Evolutionary conservation across 139 green algal genomes (phyloP), one percentile per base, ranked within the genome.

Genomic region (Closterium sp.): DNA sequence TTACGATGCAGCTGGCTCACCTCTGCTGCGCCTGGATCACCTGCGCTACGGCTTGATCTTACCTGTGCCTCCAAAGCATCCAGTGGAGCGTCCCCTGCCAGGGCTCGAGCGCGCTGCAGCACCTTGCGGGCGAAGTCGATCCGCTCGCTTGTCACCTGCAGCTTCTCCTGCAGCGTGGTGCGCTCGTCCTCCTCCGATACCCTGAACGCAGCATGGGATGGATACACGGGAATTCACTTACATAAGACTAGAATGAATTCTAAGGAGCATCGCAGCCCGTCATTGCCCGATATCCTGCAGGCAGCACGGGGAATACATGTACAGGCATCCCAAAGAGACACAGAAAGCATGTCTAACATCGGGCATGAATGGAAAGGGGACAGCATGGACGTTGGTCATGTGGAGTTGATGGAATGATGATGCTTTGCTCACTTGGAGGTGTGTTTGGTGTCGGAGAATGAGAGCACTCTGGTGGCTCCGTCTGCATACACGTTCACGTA

Each of bases 401-500:
- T n/a, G n/a, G n/a, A n/a, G n/a, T n/a, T n/a, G n/a, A 73, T 9
- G 10, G 38, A 27, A 88, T 24, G 21, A 24, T 21, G 29, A 24
- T 0, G 22, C n/a, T n/a, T n/a, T n/a, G n/a, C 85, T n/a, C 85
- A 88, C 85, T 88, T 88, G 85, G 85, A 90, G 89, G 27, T 73
- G 28, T 92, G n/a, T 11, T n/a, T 79, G 22, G 73, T 92, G 89
- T 98, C 97, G 5, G 91, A 95, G 92, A 98, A 97, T 91, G 96
- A 96, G 89, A 98, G 95, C 89, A 98, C 96, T n/a, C 97, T 95
- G 3, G 97, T 98, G 22, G 97, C 97, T 9, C 97, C 97, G 88
- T 98, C 97, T 7, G 97, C 97, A 91, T 97, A 98, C 70, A 98
- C 95, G 0, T 93, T 96, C 31, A 98, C 96, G 88, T 98, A 97